phyloP scores from a whole-genome alignment of 345 rosid species.

The Syzygium aqueum region DNA sequence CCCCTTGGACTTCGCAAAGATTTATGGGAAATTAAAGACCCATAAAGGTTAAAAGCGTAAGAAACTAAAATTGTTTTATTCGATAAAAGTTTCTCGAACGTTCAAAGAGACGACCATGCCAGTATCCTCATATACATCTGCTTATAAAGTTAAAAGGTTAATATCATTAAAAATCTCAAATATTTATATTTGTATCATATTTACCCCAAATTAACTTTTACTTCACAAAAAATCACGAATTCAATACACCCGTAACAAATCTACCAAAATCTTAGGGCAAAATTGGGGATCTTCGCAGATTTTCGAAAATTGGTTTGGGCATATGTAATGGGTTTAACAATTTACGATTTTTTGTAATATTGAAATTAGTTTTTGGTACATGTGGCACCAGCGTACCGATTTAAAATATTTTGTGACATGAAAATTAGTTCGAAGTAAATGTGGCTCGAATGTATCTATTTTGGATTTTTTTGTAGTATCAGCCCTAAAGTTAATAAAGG shows the following conservation, averaged over 20 bases:
- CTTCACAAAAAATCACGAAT: too few species aligned
- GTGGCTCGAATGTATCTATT: neutral
- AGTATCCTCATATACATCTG: neutral
- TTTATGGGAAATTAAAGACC: neutral
- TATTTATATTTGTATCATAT: too few species aligned
- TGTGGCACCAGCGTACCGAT: fast-evolving
- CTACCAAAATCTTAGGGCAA: neutral
- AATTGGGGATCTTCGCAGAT: fast-evolving
- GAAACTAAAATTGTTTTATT: neutral
- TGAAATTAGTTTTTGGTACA: neutral
- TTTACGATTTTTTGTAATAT: neutral
- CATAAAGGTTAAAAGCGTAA: neutral
- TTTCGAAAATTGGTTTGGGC: too few species aligned
- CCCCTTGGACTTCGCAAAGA: neutral
- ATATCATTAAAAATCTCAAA: neutral
- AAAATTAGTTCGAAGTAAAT: too few species aligned
- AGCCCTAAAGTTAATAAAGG: neutral
- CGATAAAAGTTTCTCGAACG: neutral
- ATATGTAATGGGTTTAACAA: too few species aligned
- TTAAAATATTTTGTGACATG: too few species aligned
- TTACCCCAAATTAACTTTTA: neutral
- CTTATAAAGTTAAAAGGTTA: neutral
- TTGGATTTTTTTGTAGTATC: neutral
- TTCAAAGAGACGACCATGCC: neutral
- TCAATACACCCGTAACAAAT: fast-evolving